Evolutionary conservation across 208 protist species (phyloP), one percentile per base, ranked within the genome.

Genomic region (Acanthamoeba triangularis): DNA sequence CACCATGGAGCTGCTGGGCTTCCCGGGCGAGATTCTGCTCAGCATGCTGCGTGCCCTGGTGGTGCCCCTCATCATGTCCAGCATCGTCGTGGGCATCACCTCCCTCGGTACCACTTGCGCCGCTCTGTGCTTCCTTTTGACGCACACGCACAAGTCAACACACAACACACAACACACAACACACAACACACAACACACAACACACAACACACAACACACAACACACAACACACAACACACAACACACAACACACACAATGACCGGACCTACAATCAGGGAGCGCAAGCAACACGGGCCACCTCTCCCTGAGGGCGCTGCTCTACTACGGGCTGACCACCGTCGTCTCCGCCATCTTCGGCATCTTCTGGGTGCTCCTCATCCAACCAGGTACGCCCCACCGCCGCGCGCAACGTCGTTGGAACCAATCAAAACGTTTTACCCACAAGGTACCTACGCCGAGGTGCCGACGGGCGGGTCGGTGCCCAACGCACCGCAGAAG

Each of bases 1-100:
- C 2, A 93, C 84, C 0, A 63, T 95, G 35, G 93, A 72, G 33
- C 72, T 91, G 67, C 10, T 95, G 54, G 88, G 88, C 33, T 90
- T 95, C 41, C 93, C 93, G 35, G 93, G 93, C 28, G 78, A 87
- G 25, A 30, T 95, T 10, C 88, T 95, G 69, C 88, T 95, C 47
- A 35, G 93, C 67, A 82, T 91, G 63, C 74, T 95, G 18, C 69
- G 78, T 20, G 54, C 44, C 33, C 88, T 95, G 52, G 88, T 95
- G 44, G 56, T 90, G 23, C 93, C 93, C 35, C 59, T 95, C 49
- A 95, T 95, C 67, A 35, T 95, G 18, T 87, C 78, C 30, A 76
- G 52, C 69, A 95, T 95, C 33, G n/a, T 95, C 47, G 69, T 61
- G 18, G 65, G 82, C 28, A 90, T 95, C 74, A 91, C 93, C 49